Percentiles rank a stretch among this genome's conserved stretches.
These are phyloP conservation scores for Allium cepa DNA, from an alignment of 106 monocot genomes.

Conservation along the genomic window DNA sequence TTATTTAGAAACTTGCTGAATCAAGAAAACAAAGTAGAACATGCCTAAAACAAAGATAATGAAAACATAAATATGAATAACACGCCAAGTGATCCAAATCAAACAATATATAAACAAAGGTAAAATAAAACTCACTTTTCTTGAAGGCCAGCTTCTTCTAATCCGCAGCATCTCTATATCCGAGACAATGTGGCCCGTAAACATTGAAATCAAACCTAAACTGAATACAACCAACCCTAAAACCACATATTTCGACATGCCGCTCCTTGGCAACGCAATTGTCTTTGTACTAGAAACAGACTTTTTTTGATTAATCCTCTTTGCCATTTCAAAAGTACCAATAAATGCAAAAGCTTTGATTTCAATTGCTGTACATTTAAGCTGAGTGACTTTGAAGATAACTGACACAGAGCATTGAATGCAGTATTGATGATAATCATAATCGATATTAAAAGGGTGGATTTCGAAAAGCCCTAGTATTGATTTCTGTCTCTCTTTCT, in stretches of 20 bases:
- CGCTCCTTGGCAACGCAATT: conserved; percentile 3
- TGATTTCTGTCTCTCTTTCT: too few relatives aligned
- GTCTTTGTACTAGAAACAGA: neutral
- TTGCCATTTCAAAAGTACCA: too few relatives aligned
- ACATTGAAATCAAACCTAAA: conserved; percentile 71
- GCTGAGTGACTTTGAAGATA: too few relatives aligned
- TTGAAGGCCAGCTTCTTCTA: conserved; percentile 35
- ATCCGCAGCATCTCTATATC: conserved; percentile 72
- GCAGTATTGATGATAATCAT: too few relatives aligned
- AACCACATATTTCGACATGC: conserved; percentile 31
- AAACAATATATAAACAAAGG: neutral
- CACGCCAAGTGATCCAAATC: neutral
- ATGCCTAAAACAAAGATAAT: neutral
- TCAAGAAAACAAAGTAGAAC: neutral
- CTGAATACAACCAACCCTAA: conserved; percentile 60
- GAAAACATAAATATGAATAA: neutral
- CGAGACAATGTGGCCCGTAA: conserved; percentile 72
- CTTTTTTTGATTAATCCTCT: too few relatives aligned
- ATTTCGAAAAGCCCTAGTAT: too few relatives aligned
- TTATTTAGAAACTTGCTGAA: neutral
- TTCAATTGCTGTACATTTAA: too few relatives aligned
- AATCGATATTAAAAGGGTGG: too few relatives aligned
- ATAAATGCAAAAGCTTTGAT: too few relatives aligned
- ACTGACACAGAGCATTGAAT: too few relatives aligned
- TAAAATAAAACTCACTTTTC: conserved; percentile 29